Evolutionary conservation across 1,284 basidiomycete genomes (phyloP).

Genomic region (Marasmius sp.): DNA sequence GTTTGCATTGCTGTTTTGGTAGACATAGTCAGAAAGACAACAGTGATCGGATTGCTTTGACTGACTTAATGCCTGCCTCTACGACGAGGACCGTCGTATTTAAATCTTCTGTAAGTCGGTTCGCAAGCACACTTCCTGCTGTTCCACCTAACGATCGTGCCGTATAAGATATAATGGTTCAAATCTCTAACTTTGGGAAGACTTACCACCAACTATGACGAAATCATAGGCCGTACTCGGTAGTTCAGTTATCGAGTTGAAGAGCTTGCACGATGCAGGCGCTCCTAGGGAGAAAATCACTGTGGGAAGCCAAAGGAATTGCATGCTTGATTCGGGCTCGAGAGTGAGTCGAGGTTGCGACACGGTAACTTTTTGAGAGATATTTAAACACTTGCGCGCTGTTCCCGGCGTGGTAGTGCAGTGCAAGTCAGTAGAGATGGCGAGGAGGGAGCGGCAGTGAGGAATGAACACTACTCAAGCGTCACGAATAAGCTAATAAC

Average conservation of each 20-base stretch:
- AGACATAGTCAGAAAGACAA: neutral
- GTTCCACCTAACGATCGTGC: slow-evolving; percentile 4
- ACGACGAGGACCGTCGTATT: slow-evolving; percentile 6
- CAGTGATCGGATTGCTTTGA: neutral
- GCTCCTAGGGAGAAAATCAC: neutral
- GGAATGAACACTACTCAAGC: too few relatives aligned
- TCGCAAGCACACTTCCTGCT: slow-evolving; percentile 11
- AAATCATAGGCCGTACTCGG: neutral
- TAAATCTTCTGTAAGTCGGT: slow-evolving; percentile 8
- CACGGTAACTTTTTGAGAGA: too few relatives aligned
- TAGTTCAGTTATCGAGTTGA: neutral
- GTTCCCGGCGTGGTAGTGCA: too few relatives aligned
- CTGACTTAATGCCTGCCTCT: slow-evolving; percentile 6
- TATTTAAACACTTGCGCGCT: too few relatives aligned
- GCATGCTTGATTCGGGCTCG: too few relatives aligned
- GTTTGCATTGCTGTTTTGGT: neutral
- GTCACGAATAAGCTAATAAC: too few relatives aligned
- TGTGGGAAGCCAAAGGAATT: too few relatives aligned
- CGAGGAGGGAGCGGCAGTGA: too few relatives aligned
- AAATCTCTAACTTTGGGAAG: neutral
- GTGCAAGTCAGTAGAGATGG: too few relatives aligned
- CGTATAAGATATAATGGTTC: neutral
- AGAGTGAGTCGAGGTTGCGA: too few relatives aligned
- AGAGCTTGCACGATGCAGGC: neutral
- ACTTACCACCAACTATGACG: slow-evolving; percentile 5